Conservation (phyloP, 1,284 basidiomycete species). For the Irpex sp. region DNA sequence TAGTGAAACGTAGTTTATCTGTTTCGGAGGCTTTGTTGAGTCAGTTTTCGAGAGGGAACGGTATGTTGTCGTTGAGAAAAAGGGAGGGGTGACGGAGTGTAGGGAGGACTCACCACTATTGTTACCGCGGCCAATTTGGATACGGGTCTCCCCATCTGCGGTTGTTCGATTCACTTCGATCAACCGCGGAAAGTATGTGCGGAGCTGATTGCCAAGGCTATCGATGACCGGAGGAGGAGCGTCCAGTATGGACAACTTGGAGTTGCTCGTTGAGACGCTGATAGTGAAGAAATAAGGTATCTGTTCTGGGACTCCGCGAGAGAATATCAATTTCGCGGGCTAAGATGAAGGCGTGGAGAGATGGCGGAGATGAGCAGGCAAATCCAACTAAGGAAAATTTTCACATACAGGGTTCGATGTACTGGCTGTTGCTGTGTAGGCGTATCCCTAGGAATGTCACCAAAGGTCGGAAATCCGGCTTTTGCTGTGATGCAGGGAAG, state of each 20-base stretch:
- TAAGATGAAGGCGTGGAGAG: conserved; percentile 20
- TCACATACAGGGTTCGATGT: conserved; percentile 48
- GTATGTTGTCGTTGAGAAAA: not conserved
- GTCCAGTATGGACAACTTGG: conserved; percentile 54
- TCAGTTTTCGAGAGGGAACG: not conserved
- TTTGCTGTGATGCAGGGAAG: not conserved
- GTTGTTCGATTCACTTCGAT: conserved; percentile 44
- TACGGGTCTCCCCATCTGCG: conserved; percentile 35
- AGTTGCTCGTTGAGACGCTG: conserved; percentile 52
- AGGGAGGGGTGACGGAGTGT: not conserved
- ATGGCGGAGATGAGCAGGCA: not conserved
- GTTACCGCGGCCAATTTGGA: conserved; percentile 10
- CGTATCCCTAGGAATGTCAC: conserved; percentile 35
- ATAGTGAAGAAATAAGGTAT: conserved; percentile 57
- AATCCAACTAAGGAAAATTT: not conserved
- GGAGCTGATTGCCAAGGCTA: conserved; percentile 24
- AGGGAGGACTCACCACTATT: conserved; percentile 30
- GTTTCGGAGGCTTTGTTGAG: conserved; percentile 29
- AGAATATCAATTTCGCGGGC: conserved; percentile 58
- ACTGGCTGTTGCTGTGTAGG: conserved; percentile 59
- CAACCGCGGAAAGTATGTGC: conserved; percentile 41
- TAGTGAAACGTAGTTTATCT: conserved; percentile 38
- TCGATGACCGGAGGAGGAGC: conserved; percentile 38
- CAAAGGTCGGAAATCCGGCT: not conserved
- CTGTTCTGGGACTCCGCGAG: conserved; percentile 43